Conservation (phyloP, 2,329 filamentous ascomycete species). For the Kalmusia sp. region DNA sequence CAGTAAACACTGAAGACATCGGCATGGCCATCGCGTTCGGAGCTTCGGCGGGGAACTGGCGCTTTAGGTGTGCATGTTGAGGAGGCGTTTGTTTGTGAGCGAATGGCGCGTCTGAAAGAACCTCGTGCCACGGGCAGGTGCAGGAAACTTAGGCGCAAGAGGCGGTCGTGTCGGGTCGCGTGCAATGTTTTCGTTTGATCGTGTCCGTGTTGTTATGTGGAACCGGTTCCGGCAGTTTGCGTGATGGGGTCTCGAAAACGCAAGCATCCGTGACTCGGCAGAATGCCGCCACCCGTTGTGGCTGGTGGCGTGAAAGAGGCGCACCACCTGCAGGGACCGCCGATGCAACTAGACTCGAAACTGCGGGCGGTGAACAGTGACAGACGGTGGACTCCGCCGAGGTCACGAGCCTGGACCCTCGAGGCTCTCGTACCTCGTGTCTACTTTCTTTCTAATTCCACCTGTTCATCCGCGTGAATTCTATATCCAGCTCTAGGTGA, state of each 20-base stretch:
- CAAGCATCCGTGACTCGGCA: slow-evolving; percentile 1
- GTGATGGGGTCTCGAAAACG: neutral
- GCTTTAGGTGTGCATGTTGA: slow-evolving; percentile 31
- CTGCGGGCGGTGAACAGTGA: slow-evolving; percentile 28
- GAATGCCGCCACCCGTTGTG: slow-evolving; percentile 5
- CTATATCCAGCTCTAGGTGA: neutral
- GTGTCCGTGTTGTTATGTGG: neutral
- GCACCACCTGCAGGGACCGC: slow-evolving; percentile 15
- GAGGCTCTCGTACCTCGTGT: slow-evolving; percentile 23
- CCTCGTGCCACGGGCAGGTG: neutral
- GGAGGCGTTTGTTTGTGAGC: neutral
- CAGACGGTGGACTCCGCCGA: slow-evolving; percentile 33
- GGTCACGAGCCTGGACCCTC: slow-evolving; percentile 41
- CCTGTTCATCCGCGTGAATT: slow-evolving; percentile 12
- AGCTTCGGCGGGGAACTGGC: slow-evolving; percentile 14
- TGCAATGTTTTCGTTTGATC: neutral
- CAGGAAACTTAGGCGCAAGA: neutral
- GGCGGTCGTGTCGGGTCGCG: neutral
- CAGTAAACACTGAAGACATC: slow-evolving; percentile 37
- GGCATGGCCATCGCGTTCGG: slow-evolving; percentile 28
- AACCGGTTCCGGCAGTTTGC: neutral
- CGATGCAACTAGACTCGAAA: slow-evolving; percentile 23
- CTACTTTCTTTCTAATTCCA: slow-evolving; percentile 26
- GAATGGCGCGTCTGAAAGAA: neutral
- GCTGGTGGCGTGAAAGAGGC: slow-evolving; percentile 17